Conservation (phyloP, 2,329 filamentous ascomycete species). For the Aspergillus felis region DNA sequence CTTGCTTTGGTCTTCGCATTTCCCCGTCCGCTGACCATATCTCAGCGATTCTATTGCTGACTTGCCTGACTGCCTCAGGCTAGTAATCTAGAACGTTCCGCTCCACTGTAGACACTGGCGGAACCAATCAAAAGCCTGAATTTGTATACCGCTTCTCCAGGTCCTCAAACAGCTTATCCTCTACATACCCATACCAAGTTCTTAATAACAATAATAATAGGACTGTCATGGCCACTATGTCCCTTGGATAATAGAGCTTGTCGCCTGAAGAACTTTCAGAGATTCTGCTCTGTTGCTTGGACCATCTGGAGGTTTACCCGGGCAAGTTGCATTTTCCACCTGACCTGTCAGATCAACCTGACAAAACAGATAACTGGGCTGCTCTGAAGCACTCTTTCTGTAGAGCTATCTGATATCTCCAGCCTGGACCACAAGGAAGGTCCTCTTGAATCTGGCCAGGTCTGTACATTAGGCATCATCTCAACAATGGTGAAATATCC, state of each 20-base stretch:
- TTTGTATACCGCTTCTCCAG: background rate
- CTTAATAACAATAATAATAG: too few relatives aligned
- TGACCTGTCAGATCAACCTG: background rate
- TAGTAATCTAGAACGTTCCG: conserved; percentile 33
- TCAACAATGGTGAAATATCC: background rate
- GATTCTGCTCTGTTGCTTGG: background rate
- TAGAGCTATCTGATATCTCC: background rate
- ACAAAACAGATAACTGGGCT: background rate
- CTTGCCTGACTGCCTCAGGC: conserved; percentile 16
- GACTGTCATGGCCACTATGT: too few relatives aligned
- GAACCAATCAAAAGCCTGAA: conserved; percentile 10
- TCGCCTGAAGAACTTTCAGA: conserved; percentile 3
- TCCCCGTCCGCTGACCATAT: background rate
- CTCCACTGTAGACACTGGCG: conserved; percentile 13
- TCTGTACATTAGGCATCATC: background rate
- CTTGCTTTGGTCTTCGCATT: background rate
- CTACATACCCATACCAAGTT: too few relatives aligned
- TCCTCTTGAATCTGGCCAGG: background rate
- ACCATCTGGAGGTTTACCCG: background rate
- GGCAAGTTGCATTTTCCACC: background rate
- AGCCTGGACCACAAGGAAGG: too few relatives aligned
- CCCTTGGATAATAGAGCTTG: too few relatives aligned
- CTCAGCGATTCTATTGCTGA: background rate
- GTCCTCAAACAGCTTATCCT: background rate
- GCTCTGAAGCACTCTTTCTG: background rate